These are phyloP conservation scores for Eucalyptus guilfoylei DNA, from an alignment of 345 rosid genomes.

Conservation along the genomic window DNA sequence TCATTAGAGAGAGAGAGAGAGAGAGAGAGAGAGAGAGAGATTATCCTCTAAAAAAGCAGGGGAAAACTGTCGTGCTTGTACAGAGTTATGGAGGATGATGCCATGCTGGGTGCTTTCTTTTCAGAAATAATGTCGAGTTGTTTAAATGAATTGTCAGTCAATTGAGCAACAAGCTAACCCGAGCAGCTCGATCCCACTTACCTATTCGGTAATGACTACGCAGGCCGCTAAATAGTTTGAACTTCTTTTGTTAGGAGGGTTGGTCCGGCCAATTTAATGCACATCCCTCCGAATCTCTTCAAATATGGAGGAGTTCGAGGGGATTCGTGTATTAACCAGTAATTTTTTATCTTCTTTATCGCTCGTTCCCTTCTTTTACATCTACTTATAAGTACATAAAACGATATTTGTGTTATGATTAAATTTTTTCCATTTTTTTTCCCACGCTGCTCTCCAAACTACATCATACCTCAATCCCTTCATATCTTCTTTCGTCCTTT, in stretches of 20 bases:
- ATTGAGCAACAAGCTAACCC: neutral
- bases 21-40: neutral
- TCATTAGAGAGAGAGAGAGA: neutral
- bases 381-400: neutral
- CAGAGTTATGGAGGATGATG: neutral
- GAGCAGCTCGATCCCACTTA: neutral
- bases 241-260: neutral
- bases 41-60: neutral
- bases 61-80: neutral
- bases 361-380: neutral
- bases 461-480: neutral
- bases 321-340: neutral
- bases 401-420: neutral
- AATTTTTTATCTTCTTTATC: rapidly evolving
- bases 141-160: neutral
- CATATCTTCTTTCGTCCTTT: neutral
- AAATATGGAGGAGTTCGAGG: neutral
- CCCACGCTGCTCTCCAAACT: rapidly evolving
- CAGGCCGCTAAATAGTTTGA: neutral
- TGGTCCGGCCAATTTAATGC: neutral
- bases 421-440: rapidly evolving
- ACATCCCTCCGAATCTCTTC: neutral
- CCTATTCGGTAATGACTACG: neutral
- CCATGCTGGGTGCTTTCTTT: neutral
- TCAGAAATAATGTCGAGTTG: neutral